Percentiles rank a stretch among this genome's conserved stretches.
Conservation (phyloP, 106 monocot species). For the Phalaenopsis equestris region DNA sequence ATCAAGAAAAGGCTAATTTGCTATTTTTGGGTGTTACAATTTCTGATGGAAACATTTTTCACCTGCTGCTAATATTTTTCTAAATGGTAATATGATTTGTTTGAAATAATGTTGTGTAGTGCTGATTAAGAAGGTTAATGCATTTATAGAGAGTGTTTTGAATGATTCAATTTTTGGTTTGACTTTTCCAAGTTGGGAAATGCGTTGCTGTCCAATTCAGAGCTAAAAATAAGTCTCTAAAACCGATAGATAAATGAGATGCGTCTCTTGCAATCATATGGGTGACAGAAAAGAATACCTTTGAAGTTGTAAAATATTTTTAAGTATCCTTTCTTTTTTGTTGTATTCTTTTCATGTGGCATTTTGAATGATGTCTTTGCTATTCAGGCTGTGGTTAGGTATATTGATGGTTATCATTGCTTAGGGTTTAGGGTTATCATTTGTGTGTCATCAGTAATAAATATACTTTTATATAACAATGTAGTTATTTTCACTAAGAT, state of each 20-base stretch:
- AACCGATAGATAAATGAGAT: no score
- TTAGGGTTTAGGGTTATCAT: no score
- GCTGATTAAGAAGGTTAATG: not conserved
- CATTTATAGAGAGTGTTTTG: not conserved
- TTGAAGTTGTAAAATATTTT: not conserved
- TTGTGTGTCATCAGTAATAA: no score
- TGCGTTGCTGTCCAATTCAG: no score
- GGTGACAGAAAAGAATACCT: not conserved
- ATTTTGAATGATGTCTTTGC: not conserved
- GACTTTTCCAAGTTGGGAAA: no score
- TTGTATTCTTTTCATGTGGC: not conserved
- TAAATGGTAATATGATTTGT: not conserved
- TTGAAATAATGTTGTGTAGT: not conserved
- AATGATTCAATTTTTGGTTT: not conserved
- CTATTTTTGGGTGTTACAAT: not conserved
- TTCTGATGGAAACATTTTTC: not conserved
- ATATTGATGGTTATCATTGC: no score
- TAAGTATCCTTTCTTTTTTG: not conserved
- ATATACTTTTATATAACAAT: no score
- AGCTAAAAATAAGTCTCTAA: no score
- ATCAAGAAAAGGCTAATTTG: not conserved
- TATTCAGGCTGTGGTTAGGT: not conserved
- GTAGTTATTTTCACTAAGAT: no score
- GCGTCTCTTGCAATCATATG: not conserved
- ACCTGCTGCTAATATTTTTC: not conserved